Percentiles rank a stretch among this genome's conserved stretches.
Evolutionary conservation across 129 eudicot genomes (phyloP).

Genomic region (Flaveria ramosissima): DNA sequence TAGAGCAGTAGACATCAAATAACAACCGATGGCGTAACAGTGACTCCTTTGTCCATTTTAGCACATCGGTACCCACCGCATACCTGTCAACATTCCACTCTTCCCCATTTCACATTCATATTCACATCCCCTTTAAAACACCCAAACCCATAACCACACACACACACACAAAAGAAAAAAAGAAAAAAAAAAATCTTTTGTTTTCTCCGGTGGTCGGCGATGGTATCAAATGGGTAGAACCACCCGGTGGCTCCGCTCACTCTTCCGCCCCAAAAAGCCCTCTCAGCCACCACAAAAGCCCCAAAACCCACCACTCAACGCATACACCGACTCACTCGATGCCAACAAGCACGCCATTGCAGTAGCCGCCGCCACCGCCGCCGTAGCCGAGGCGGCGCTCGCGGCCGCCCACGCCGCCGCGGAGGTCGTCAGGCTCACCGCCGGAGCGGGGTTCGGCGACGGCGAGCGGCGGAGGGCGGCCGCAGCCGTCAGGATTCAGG

Average conservation of each 20-base stretch:
- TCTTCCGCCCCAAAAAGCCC: slow-evolving; percentile 49
- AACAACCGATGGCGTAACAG: slow-evolving; percentile 7
- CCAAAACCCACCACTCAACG: neutral
- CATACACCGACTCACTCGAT: slow-evolving; percentile 43
- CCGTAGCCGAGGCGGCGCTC: slow-evolving; percentile 93
- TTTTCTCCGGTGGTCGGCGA: slow-evolving; percentile 2
- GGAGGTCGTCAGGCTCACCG: slow-evolving; percentile 80
- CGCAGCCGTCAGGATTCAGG: slow-evolving; percentile 85
- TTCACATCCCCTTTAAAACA: no score
- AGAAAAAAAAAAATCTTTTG: no score
- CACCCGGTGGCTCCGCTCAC: slow-evolving; percentile 59
- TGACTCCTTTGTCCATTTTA: slow-evolving; percentile 25
- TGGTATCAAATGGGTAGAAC: slow-evolving; percentile 61
- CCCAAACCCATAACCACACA: slow-evolving; percentile 31
- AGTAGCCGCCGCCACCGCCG: slow-evolving; percentile 96
- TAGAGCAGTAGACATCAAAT: slow-evolving; percentile 6
- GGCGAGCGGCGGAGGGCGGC: slow-evolving; percentile 33
- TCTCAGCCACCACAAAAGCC: neutral
- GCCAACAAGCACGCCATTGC: slow-evolving; percentile 92
- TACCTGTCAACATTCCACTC: slow-evolving; percentile 37
- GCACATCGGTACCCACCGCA: slow-evolving; percentile 15
- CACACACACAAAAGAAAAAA: neutral
- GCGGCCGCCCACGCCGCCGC: slow-evolving; percentile 99
- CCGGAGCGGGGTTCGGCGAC: slow-evolving; percentile 35
- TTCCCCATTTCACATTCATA: no score